These are phyloP conservation scores for Sesbania bispinosa DNA, from an alignment of 306 rosid species.

Conservation along the genomic window DNA sequence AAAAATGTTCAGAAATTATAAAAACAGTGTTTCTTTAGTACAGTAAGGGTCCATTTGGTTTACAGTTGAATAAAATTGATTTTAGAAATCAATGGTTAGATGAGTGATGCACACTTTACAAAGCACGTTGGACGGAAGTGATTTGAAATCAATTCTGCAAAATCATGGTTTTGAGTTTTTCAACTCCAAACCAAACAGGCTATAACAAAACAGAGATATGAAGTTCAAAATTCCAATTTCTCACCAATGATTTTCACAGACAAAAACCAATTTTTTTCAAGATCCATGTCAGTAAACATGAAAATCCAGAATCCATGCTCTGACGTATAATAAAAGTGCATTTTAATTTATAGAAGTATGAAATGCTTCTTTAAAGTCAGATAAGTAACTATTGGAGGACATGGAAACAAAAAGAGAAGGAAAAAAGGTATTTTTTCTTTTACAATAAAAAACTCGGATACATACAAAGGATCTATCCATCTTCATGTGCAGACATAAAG, in stretches of 20 bases:
- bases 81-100: too few relatives aligned
- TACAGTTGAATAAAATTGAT: too few relatives aligned
- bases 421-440: neutral
- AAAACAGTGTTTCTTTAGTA: neutral
- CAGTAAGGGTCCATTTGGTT: too few relatives aligned
- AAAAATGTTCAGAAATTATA: neutral
- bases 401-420: neutral
- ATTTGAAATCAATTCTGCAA: too few relatives aligned
- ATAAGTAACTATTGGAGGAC: neutral
- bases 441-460: neutral
- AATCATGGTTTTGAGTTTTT: too few relatives aligned
- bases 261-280: neutral
- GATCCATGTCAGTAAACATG: neutral
- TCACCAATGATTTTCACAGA: neutral
- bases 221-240: neutral
- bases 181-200: too few relatives aligned
- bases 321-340: neutral
- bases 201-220: neutral
- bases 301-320: neutral
- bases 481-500: conserved; percentile 13
- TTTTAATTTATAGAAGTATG: neutral
- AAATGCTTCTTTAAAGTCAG: neutral
- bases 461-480: neutral
- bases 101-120: too few relatives aligned
- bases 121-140: too few relatives aligned